These are phyloP conservation scores for Eucalyptus pauciflora DNA, from an alignment of 345 rosid genomes.

Conservation along the genomic window DNA sequence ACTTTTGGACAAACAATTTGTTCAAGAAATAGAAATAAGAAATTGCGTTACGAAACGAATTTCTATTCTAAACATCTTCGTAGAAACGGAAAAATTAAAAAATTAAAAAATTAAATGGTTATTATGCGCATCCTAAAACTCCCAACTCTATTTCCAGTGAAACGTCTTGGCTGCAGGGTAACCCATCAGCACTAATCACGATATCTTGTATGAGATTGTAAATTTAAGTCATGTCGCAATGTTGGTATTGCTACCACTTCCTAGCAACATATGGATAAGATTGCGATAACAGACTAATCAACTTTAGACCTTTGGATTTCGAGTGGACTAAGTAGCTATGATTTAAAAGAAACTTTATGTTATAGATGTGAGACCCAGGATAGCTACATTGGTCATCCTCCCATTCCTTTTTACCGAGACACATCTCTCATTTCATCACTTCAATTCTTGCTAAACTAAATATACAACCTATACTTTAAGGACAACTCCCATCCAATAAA, in stretches of 20 bases:
- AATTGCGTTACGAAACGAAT: not conserved
- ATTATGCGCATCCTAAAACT: not conserved
- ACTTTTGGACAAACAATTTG: not conserved
- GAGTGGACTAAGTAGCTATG: not conserved
- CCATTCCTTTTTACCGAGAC: not conserved
- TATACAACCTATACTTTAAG: not conserved
- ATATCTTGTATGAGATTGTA: not conserved
- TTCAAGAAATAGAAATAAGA: not conserved
- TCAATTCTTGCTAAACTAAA: not conserved
- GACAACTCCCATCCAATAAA: not conserved
- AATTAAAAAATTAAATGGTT: too few relatives aligned
- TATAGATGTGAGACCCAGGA: not conserved
- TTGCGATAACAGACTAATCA: not conserved
- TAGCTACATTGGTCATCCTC: not conserved
- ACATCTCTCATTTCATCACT: not conserved
- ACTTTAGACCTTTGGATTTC: not conserved
- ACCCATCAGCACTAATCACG: not conserved
- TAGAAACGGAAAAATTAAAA: fast-evolving
- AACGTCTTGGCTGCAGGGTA: not conserved
- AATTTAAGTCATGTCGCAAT: not conserved
- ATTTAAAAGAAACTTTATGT: not conserved
- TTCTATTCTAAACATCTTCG: not conserved
- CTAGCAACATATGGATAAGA: not conserved
- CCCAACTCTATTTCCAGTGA: not conserved
- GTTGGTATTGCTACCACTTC: not conserved